Conservation (phyloP, 352 stramenopile genomes). For the Achlya hypogyna region DNA sequence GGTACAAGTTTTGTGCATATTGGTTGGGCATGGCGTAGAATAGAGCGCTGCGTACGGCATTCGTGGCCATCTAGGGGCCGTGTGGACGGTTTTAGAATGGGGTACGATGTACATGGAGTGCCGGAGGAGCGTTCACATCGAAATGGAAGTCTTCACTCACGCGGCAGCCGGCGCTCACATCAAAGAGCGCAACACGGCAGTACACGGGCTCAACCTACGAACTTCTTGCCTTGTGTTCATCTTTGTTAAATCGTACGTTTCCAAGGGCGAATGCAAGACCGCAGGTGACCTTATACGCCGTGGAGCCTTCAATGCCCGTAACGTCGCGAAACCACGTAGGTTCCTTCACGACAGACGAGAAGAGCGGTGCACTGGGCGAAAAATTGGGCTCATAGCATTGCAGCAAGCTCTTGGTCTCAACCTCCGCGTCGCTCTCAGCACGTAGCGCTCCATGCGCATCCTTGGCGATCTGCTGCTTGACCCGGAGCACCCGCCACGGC, state of each 20-base stretch:
- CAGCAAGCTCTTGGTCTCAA: not conserved
- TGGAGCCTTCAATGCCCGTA: slow-evolving; percentile 1
- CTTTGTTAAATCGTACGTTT: not conserved
- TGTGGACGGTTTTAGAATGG: not conserved
- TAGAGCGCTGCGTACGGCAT: slow-evolving; percentile 23
- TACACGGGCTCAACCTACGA: slow-evolving; percentile 48
- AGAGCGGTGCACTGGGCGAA: not conserved
- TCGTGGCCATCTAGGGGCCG: not conserved
- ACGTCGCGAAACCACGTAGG: slow-evolving; percentile 5
- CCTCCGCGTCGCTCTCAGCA: not conserved
- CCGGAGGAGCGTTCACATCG: slow-evolving; percentile 3
- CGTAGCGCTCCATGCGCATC: not conserved
- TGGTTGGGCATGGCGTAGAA: slow-evolving; percentile 52
- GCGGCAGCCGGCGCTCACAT: slow-evolving; percentile 39
- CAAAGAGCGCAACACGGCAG: slow-evolving; percentile 55
- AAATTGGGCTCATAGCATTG: not conserved
- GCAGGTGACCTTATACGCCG: slow-evolving; percentile 6
- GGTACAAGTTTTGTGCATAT: slow-evolving; percentile 35
- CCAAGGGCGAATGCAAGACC: not conserved
- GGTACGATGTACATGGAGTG: not conserved
- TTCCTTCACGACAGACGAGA: not conserved
- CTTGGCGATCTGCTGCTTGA: not conserved
- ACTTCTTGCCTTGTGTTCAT: not conserved
- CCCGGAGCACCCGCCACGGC: not conserved
- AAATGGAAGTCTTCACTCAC: slow-evolving; percentile 64